Evolutionary conservation across 495 filamentous ascomycete genomes (phyloP).

Genomic region (Penicillium egyptiacum): DNA sequence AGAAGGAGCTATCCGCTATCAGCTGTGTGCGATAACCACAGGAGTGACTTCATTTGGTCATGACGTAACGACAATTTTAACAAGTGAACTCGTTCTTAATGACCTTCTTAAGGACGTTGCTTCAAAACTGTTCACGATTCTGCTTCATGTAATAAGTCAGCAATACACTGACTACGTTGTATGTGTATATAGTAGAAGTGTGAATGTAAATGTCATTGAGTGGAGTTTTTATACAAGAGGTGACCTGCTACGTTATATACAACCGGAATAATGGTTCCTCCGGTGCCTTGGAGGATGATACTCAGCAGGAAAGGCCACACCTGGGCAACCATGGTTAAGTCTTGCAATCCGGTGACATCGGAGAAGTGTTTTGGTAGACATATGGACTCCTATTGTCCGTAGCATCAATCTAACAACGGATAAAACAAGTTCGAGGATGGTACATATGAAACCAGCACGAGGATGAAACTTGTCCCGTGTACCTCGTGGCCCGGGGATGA

Average conservation of each 20-base stretch:
- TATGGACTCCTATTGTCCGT: not conserved
- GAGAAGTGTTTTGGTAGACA: not conserved
- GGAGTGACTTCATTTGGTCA: not conserved
- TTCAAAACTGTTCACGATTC: not conserved
- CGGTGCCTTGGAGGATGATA: not conserved
- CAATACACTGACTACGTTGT: not conserved
- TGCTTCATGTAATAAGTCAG: not conserved
- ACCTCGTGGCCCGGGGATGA: slow-evolving; percentile 23
- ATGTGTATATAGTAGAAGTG: not conserved
- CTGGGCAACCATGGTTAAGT: slow-evolving; percentile 13
- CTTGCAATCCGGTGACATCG: not conserved
- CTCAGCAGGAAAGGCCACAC: not conserved
- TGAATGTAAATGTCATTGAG: not conserved
- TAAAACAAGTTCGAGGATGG: not conserved
- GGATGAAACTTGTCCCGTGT: not conserved
- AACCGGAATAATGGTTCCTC: not conserved
- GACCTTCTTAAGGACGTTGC: not conserved
- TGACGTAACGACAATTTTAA: slow-evolving; percentile 14
- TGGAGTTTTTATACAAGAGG: not conserved
- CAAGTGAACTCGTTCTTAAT: not conserved
- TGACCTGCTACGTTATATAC: not conserved
- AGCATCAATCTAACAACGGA: not conserved
- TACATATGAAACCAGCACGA: not conserved
- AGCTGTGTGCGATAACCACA: not conserved
- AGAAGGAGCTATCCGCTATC: no score